These are phyloP conservation scores for Saccharomycopsis capsularis DNA, from an alignment of 805 yeast species.

Conservation along the genomic window DNA sequence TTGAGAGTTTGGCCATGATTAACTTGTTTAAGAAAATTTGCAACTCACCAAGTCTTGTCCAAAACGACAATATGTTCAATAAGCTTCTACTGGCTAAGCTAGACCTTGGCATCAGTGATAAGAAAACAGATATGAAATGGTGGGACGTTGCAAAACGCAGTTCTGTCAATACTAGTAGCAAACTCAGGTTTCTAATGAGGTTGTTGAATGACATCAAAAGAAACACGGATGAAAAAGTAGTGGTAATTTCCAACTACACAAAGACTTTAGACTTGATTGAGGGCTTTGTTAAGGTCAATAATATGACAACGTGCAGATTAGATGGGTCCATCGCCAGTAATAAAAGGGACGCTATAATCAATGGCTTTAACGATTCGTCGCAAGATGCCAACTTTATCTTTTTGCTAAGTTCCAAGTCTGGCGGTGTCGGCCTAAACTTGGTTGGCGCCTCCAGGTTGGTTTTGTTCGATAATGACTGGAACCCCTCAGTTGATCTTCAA, in stretches of 20 bases:
- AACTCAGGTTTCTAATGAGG: constrained; percentile 51
- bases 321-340: constrained; percentile 81
- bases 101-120: constrained; percentile 13
- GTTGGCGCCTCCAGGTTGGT: constrained; percentile 76
- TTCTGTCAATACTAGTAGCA: constrained; percentile 44
- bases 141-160: constrained; percentile 3
- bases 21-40: constrained; percentile 73
- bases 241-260: constrained; percentile 81
- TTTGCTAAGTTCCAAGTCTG: constrained; percentile 80
- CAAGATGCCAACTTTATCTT: constrained; percentile 47
- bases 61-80: constrained; percentile 40
- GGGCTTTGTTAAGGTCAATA: constrained; percentile 25
- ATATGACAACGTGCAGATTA: constrained; percentile 50
- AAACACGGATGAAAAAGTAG: constrained; percentile 61
- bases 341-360: constrained; percentile 58
- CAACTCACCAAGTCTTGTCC: constrained; percentile 65
- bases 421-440: constrained; percentile 88
- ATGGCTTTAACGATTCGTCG: constrained; percentile 51
- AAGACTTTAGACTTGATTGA: constrained; percentile 78
- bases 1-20: constrained; percentile 58
- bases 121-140: constrained; percentile 17
- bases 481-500: constrained; percentile 86
- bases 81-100: constrained; percentile 15
- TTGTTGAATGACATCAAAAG: constrained; percentile 44
- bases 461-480: constrained; percentile 94